These are phyloP conservation scores for Salvia splendens DNA, from an alignment of 257 asterid genomes.

Conservation along the genomic window DNA sequence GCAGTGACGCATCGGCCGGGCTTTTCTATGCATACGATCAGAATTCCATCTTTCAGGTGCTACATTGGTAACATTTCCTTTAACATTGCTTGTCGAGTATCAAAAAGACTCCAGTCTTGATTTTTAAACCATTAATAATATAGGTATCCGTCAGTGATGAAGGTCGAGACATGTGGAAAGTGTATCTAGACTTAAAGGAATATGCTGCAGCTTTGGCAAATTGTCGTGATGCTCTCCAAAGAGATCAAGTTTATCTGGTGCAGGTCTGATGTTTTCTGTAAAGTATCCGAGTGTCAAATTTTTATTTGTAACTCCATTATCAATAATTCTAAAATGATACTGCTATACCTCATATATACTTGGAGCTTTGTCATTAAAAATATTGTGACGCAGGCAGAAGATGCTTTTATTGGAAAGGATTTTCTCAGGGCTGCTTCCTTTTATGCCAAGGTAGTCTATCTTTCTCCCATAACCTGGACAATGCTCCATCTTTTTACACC, in stretches of 20 bases:
- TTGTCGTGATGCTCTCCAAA: constrained; percentile 89
- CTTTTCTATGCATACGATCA: constrained; percentile 95
- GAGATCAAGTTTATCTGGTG: constrained; percentile 94
- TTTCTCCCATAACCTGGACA: constrained; percentile 22
- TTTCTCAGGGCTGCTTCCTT: constrained; percentile 93
- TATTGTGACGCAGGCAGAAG: constrained; percentile 79
- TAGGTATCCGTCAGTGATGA: constrained; percentile 96
- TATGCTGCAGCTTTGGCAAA: constrained; percentile 91
- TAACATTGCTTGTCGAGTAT: constrained; percentile 28
- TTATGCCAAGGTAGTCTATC: constrained; percentile 74
- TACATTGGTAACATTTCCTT: constrained; percentile 25
- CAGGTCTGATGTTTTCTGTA: constrained; percentile 60
- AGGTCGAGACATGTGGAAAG: constrained; percentile 99
- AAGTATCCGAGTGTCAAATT: constrained; percentile 18
- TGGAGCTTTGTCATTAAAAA: constrained; percentile 31
- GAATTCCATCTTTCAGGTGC: constrained; percentile 90
- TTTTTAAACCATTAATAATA: constrained; percentile 27
- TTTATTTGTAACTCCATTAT: constrained; percentile 20
- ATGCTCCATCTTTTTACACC: background rate
- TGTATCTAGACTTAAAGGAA: constrained; percentile 81
- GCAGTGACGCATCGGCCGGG: constrained; percentile 99
- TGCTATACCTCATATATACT: constrained; percentile 20
- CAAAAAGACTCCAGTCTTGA: constrained; percentile 3
- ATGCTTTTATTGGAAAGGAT: constrained; percentile 85
- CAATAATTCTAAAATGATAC: background rate